These are phyloP conservation scores for Penicillium sp. DNA, from an alignment of 2,329 filamentous ascomycete genomes.

Conservation along the genomic window DNA sequence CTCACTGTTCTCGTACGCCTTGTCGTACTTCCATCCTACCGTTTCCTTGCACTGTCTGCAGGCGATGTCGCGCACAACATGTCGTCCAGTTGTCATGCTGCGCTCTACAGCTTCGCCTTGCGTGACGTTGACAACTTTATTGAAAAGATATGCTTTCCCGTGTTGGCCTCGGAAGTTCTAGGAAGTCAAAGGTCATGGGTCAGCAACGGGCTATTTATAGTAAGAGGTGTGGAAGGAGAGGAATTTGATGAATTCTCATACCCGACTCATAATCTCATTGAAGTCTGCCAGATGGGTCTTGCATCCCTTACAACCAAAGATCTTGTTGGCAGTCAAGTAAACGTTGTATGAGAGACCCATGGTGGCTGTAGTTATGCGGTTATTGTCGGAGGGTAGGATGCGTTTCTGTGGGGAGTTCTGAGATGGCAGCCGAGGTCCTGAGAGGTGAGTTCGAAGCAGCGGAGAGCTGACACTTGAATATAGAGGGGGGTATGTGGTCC, in stretches of 20 bases:
- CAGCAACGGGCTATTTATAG: conserved; percentile 5
- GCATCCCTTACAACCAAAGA: conserved; percentile 92
- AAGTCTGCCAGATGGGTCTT: conserved; percentile 94
- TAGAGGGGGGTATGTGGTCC: conserved; percentile 1
- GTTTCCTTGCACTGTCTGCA: conserved; percentile 89
- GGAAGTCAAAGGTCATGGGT: conserved; percentile 6
- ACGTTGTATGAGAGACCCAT: conserved; percentile 93
- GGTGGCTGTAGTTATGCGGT: conserved; percentile 21
- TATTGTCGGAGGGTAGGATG: conserved; percentile 1
- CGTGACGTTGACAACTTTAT: conserved; percentile 86
- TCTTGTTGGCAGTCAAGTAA: conserved; percentile 80
- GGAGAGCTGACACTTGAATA: background rate
- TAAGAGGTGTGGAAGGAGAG: background rate
- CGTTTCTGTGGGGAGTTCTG: background rate
- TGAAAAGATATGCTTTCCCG: conserved; percentile 96
- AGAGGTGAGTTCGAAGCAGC: conserved; percentile 21
- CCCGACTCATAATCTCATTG: conserved; percentile 91
- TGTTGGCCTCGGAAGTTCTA: conserved; percentile 98
- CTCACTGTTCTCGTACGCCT: conserved; percentile 85
- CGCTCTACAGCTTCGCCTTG: conserved; percentile 81
- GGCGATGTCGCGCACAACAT: conserved; percentile 88
- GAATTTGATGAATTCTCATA: conserved; percentile 42
- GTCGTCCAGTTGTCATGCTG: conserved; percentile 95
- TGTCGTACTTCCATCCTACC: conserved; percentile 99
- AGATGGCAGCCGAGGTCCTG: conserved; percentile 14